Evolutionary conservation across 176 grass and related monocot species (phyloP).

Genomic region (Juncus effusus): DNA sequence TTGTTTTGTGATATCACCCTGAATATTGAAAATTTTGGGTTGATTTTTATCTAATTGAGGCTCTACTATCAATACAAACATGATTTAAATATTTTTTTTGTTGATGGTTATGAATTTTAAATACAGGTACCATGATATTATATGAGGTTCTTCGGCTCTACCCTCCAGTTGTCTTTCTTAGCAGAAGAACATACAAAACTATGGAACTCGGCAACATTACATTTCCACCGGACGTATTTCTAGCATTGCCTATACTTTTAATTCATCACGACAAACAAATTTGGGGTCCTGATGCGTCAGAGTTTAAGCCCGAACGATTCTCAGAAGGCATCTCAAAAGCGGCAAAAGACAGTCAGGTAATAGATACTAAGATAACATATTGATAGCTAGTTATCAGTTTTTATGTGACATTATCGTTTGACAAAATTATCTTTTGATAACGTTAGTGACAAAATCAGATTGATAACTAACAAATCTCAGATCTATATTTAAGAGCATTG

Average conservation of each 20-base stretch:
- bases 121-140: conserved; percentile 63
- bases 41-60: background rate
- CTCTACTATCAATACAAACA: background rate
- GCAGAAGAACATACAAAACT: conserved; percentile 43
- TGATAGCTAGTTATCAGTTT: no score
- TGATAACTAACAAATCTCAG: no score
- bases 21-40: background rate
- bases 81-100: no score
- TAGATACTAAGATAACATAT: no score
- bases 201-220: conserved; percentile 45
- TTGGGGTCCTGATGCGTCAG: conserved; percentile 35
- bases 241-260: conserved; percentile 22
- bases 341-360: conserved; percentile 12
- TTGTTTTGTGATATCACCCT: background rate
- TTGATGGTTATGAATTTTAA: no score
- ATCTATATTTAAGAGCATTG: no score
- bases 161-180: conserved; percentile 22
- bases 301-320: conserved; percentile 46
- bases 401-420: no score
- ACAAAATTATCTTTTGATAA: no score
- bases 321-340: conserved; percentile 31
- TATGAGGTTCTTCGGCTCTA: conserved; percentile 74
- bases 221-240: conserved; percentile 42
- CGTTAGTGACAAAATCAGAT: no score
- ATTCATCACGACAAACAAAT: conserved; percentile 38